Percentiles rank a stretch among this genome's conserved stretches.
phyloP scores from a whole-genome alignment of 2,329 filamentous ascomycete genomes.

The Lojkania enalia region DNA sequence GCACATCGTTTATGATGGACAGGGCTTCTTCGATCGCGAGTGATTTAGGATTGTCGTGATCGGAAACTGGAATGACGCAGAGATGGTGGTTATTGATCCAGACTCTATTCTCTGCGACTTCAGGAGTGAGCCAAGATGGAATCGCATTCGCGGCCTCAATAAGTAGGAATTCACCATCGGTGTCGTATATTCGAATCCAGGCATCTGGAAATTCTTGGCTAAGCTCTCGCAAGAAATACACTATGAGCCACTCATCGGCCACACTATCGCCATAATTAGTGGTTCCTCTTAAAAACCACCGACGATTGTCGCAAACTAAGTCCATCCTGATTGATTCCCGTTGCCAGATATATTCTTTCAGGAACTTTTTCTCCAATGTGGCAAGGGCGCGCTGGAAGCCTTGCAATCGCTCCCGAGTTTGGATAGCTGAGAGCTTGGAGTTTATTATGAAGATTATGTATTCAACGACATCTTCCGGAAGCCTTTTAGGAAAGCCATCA shows the following conservation, averaged over 20 bases:
- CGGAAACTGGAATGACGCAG: conserved; percentile 66
- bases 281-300: conserved; percentile 68
- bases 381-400: conserved; percentile 70
- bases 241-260: conserved; percentile 96
- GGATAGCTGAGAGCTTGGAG: conserved; percentile 55
- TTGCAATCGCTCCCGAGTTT: conserved; percentile 68
- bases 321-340: conserved; percentile 77
- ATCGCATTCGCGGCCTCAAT: conserved; percentile 89
- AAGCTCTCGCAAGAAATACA: conserved; percentile 83
- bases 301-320: conserved; percentile 59
- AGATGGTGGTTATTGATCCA: conserved; percentile 84
- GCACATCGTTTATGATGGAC: conserved; percentile 59
- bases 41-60: conserved; percentile 29
- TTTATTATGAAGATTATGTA: conserved; percentile 78
- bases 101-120: conserved; percentile 81
- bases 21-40: conserved; percentile 69
- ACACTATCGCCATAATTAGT: conserved; percentile 93
- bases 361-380: conserved; percentile 63
- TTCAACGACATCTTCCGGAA: conserved; percentile 84
- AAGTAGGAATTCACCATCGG: conserved; percentile 92
- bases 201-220: conserved; percentile 71
- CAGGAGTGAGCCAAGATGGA: conserved; percentile 88
- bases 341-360: conserved; percentile 96
- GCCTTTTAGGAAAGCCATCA: conserved; percentile 64
- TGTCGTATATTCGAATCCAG: conserved; percentile 84